Evolutionary conservation across 495 filamentous ascomycete genomes (phyloP).

Genomic region (Penicillium psychrofluorescens): DNA sequence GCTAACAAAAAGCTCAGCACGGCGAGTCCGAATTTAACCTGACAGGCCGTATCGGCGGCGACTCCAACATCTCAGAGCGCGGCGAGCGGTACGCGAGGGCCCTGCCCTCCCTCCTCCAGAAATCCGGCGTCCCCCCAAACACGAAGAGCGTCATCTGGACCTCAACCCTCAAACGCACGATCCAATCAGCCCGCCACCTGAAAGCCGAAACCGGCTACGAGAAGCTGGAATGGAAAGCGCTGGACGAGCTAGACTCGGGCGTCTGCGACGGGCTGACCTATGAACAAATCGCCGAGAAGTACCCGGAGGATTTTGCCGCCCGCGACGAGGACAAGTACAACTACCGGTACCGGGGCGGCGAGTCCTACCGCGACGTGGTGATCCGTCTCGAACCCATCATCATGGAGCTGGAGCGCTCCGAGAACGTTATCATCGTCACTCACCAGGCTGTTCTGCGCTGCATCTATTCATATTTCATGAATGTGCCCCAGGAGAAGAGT

Average conservation of each 20-base stretch:
- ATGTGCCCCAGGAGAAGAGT: constrained; percentile 80
- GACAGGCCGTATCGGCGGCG: constrained; percentile 80
- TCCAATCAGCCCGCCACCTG: constrained; percentile 79
- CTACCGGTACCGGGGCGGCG: constrained; percentile 94
- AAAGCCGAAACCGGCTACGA: constrained; percentile 59
- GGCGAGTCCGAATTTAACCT: constrained; percentile 93
- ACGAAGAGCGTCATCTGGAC: constrained; percentile 93
- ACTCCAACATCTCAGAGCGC: constrained; percentile 77
- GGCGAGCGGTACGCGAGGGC: constrained; percentile 79
- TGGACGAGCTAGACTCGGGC: constrained; percentile 94
- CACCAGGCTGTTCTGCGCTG: constrained; percentile 95
- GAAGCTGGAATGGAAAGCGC: constrained; percentile 95
- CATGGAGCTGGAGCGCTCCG: constrained; percentile 93
- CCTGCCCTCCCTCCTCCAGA: constrained; percentile 70
- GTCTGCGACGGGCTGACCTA: constrained; percentile 96
- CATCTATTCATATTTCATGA: constrained; percentile 99
- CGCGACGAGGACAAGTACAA: constrained; percentile 98
- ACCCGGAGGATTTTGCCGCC: constrained; percentile 89
- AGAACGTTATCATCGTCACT: constrained; percentile 96
- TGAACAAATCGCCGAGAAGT: constrained; percentile 79
- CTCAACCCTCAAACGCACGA: constrained; percentile 87
- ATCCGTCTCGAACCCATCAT: constrained; percentile 98
- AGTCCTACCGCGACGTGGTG: constrained; percentile 95
- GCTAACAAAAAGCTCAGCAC: constrained; percentile 49
- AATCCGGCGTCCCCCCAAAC: constrained; percentile 68